Conservation (phyloP, 2,329 filamentous ascomycete species). For the Botryotinia convoluta region DNA sequence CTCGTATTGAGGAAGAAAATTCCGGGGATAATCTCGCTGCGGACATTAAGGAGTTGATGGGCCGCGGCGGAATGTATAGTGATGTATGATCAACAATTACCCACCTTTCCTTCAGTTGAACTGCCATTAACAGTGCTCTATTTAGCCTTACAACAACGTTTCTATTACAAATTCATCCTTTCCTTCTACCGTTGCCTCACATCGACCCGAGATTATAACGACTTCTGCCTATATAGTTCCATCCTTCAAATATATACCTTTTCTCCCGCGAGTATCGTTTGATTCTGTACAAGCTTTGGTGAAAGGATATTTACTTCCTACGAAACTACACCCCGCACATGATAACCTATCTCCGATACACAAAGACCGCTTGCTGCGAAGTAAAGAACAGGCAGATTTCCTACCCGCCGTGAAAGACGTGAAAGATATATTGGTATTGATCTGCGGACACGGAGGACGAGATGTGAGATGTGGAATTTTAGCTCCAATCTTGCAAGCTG, state of each 20-base stretch:
- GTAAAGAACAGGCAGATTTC: slow-evolving; percentile 50
- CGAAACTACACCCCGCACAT: slow-evolving; percentile 60
- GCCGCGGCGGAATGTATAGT: slow-evolving; percentile 61
- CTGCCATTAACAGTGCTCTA: slow-evolving; percentile 11
- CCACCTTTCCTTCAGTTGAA: slow-evolving; percentile 18
- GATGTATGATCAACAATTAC: slow-evolving; percentile 50
- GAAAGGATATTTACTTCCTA: slow-evolving; percentile 64
- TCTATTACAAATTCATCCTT: slow-evolving; percentile 77
- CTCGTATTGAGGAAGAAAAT: slow-evolving; percentile 80
- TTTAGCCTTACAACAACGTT: slow-evolving; percentile 78
- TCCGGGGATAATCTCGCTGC: slow-evolving; percentile 64
- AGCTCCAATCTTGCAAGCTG: slow-evolving; percentile 67
- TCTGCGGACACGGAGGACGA: slow-evolving; percentile 82
- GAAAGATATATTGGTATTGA: slow-evolving; percentile 70
- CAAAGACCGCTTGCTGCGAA: slow-evolving; percentile 50
- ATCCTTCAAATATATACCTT: slow-evolving; percentile 76
- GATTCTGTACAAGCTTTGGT: slow-evolving; percentile 56
- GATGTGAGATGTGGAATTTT: slow-evolving; percentile 80
- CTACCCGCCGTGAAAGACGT: slow-evolving; percentile 60
- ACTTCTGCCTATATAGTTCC: slow-evolving; percentile 76
- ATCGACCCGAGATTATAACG: slow-evolving; percentile 45
- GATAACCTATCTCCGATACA: slow-evolving; percentile 56
- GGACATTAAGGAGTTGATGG: slow-evolving; percentile 68
- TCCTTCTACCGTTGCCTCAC: slow-evolving; percentile 46
- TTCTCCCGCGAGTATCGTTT: slow-evolving; percentile 61